These are phyloP conservation scores for Euphrasia arctica DNA, from an alignment of 305 asterid genomes.

Conservation along the genomic window DNA sequence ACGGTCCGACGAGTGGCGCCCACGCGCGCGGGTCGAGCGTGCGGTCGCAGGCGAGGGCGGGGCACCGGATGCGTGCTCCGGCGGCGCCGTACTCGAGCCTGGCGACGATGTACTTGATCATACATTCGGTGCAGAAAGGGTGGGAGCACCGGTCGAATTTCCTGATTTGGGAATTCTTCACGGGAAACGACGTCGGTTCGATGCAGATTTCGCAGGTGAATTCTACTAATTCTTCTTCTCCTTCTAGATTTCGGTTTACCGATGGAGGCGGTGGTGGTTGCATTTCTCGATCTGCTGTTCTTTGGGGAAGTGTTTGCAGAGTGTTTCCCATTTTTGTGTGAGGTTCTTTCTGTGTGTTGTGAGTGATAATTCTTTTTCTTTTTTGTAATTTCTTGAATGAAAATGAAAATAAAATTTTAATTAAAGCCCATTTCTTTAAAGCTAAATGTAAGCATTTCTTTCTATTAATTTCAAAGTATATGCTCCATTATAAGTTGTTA, in stretches of 20 bases:
- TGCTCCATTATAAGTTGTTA: too few relatives aligned
- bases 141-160: slow-evolving; percentile 43
- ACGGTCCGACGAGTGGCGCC: slow-evolving; percentile 37
- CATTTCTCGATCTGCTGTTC: neutral
- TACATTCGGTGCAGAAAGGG: slow-evolving; percentile 67
- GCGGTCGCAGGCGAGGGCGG: slow-evolving; percentile 44
- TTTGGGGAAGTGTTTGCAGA: neutral
- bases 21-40: slow-evolving; percentile 56
- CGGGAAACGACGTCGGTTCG: slow-evolving; percentile 38
- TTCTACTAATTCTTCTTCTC: neutral
- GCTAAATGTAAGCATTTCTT: too few relatives aligned
- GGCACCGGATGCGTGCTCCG: slow-evolving; percentile 47
- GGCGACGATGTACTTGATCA: slow-evolving; percentile 56
- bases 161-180: slow-evolving; percentile 27
- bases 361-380: neutral
- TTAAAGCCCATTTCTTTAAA: too few relatives aligned
- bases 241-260: neutral
- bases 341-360: neutral
- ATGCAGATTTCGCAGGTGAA: slow-evolving; percentile 78
- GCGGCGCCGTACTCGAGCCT: slow-evolving; percentile 52
- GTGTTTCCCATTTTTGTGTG: neutral
- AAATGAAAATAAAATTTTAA: too few relatives aligned
- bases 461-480: too few relatives aligned
- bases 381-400: too few relatives aligned
- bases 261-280: neutral